Evolutionary conservation across 2,329 filamentous ascomycete species (phyloP).

Genomic region (Talaromyces sp.): DNA sequence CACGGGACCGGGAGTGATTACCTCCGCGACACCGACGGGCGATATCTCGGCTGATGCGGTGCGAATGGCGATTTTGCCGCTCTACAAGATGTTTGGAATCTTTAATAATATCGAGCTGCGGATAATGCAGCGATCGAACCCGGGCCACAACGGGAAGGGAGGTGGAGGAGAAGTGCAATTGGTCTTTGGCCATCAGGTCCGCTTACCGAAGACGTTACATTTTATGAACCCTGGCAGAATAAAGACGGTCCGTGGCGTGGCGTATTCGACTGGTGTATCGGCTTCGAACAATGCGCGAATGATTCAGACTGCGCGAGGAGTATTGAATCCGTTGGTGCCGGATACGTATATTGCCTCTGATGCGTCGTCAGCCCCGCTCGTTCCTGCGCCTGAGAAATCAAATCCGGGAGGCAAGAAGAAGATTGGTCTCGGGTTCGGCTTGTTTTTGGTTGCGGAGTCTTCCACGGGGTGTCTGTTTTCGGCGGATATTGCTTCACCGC

Average conservation of each 20-base stretch:
- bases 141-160: constrained; percentile 68
- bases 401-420: constrained; percentile 53
- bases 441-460: constrained; percentile 90
- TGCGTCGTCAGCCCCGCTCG: constrained; percentile 56
- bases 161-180: constrained; percentile 92
- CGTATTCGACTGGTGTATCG: constrained; percentile 87
- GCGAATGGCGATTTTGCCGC: constrained; percentile 82
- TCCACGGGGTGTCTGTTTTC: constrained; percentile 82
- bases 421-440: constrained; percentile 84
- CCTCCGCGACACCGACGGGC: constrained; percentile 73
- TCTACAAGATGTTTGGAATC: constrained; percentile 89
- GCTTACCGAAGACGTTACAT: constrained; percentile 90
- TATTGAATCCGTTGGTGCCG: constrained; percentile 78
- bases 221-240: constrained; percentile 78
- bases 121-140: constrained; percentile 74
- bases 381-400: constrained; percentile 67
- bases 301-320: constrained; percentile 83
- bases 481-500: constrained; percentile 72
- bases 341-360: constrained; percentile 87
- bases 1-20: constrained; percentile 87
- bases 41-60: constrained; percentile 92
- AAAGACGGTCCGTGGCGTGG: constrained; percentile 84
- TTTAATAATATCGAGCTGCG: constrained; percentile 79
- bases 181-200: constrained; percentile 87
- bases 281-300: constrained; percentile 91